Base-by-base conservation (phyloP, 208 protist genomes). In the Trypanosoma avium region DNA sequence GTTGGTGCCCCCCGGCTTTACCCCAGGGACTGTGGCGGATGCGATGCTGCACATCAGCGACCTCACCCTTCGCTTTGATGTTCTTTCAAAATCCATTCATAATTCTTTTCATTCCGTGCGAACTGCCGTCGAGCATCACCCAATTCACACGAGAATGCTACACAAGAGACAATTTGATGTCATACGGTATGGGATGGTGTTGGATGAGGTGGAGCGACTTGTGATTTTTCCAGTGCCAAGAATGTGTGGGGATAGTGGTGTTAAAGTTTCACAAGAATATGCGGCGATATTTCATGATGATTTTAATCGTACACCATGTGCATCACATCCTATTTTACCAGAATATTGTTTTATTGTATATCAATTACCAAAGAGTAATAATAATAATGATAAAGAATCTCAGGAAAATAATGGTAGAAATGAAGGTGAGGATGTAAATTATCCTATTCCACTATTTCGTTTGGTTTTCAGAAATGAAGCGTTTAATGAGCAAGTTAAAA, bases 261-360 rank as follows among this genome's bases (percentile, higher is more conserved):
- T 52, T n/a, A 73, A 73, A 40, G 69, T 91, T 24, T 81, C 84
- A 13, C 65, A 70, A 15, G 81, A 86, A 56, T 88, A 84, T 58
- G 50, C 73, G n/a, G 80, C 82, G 15, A 53, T 92, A 24, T 84
- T 84, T 56, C 29, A 66, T 33, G 54, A 61, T 38, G 57, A 80
- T 49, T 63, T 79, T 57, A 74, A 73, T 27, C 59, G 67, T 8
- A 71, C 69, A 17, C 45, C 61, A 21, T 66, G 73, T 30, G 70
- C 81, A 0, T 19, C 52, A 35, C 88, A 94, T 75, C 77, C 88
- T 9, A 70, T 93, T 10, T 52, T 90, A 53, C 76, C 75, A 12
- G 86, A 95, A 70, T 82, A 95, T 68, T 86, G 72, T 21, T 84
- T 95, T 57, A 33, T 95, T 26, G 82, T 95, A 8, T 87, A 88